phyloP scores from a whole-genome alignment of 345 rosid species.

The Citrus medica region DNA sequence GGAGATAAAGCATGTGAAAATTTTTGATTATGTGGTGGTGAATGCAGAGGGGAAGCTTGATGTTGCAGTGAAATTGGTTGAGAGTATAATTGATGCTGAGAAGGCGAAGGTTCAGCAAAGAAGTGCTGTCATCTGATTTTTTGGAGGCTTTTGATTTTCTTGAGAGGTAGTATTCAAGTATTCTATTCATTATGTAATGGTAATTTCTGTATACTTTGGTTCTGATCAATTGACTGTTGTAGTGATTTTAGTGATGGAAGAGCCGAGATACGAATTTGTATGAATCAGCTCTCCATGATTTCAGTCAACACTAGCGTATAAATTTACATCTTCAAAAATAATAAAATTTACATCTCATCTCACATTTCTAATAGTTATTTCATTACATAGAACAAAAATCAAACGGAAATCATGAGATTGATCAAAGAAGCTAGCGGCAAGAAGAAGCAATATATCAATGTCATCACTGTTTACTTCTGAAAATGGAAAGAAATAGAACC shows the following conservation, averaged over 20 bases:
- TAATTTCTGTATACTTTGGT: background rate
- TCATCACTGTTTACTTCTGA: background rate
- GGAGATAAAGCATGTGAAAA: slow-evolving; percentile 61
- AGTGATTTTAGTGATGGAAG: background rate
- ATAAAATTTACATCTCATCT: background rate
- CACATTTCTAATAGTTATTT: no score
- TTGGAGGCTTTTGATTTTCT: background rate
- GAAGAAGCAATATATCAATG: background rate
- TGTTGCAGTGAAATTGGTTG: slow-evolving; percentile 57
- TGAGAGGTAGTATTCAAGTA: background rate
- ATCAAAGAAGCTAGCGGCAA: background rate
- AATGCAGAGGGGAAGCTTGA: slow-evolving; percentile 82
- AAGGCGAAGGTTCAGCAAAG: slow-evolving; percentile 75
- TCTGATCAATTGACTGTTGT: background rate
- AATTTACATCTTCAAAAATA: background rate
- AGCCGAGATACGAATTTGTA: no score
- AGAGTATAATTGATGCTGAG: slow-evolving; percentile 85
- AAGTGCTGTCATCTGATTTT: slow-evolving; percentile 44
- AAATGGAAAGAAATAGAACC: background rate
- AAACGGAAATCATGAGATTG: background rate
- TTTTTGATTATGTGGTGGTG: slow-evolving; percentile 79
- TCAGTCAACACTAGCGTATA: background rate
- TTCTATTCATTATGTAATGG: background rate
- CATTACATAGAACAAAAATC: background rate
- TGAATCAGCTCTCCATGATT: background rate